Evolutionary conservation across 2,329 filamentous ascomycete genomes (phyloP).

Genomic region (Xylariaceae sp.): DNA sequence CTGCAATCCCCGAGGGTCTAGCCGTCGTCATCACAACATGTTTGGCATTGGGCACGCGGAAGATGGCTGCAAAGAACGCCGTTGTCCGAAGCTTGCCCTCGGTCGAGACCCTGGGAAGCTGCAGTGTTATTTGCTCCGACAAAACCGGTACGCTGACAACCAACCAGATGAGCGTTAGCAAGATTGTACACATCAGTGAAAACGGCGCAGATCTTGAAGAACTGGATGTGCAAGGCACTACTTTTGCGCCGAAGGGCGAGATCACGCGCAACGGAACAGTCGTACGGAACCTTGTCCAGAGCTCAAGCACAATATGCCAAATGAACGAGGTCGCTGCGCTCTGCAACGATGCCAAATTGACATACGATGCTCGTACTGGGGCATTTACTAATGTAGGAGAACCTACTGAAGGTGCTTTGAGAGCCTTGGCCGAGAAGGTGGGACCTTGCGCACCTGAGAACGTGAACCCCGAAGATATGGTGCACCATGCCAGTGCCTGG

Average conservation of each 20-base stretch:
- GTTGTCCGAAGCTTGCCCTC: slow-evolving; percentile 95
- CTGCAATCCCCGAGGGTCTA: slow-evolving; percentile 94
- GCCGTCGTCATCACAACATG: slow-evolving; percentile 99
- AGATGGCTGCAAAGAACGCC: slow-evolving; percentile 98
- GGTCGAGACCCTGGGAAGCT: slow-evolving; percentile 96
- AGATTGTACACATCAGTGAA: slow-evolving; percentile 78
- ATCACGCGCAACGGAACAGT: slow-evolving; percentile 66
- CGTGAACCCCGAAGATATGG: slow-evolving; percentile 54
- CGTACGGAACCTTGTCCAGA: slow-evolving; percentile 63
- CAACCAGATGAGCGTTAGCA: slow-evolving; percentile 98
- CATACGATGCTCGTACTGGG: slow-evolving; percentile 72
- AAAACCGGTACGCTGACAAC: slow-evolving; percentile 98
- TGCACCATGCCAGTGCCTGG: slow-evolving; percentile 78
- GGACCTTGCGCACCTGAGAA: slow-evolving; percentile 67
- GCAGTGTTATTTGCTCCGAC: slow-evolving; percentile 98
- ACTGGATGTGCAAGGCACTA: slow-evolving; percentile 86
- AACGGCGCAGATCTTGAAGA: slow-evolving; percentile 73
- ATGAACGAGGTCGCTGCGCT: slow-evolving; percentile 69
- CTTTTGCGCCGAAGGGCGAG: slow-evolving; percentile 77
- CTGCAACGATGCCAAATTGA: slow-evolving; percentile 84
- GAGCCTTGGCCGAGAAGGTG: slow-evolving; percentile 90
- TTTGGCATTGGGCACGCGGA: slow-evolving; percentile 88
- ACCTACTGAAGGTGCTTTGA: slow-evolving; percentile 88
- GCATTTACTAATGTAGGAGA: slow-evolving; percentile 84
- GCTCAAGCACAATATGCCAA: slow-evolving; percentile 73